These are phyloP conservation scores for Penicillium capsulatum DNA, from an alignment of 2,329 filamentous ascomycete genomes.

Conservation along the genomic window DNA sequence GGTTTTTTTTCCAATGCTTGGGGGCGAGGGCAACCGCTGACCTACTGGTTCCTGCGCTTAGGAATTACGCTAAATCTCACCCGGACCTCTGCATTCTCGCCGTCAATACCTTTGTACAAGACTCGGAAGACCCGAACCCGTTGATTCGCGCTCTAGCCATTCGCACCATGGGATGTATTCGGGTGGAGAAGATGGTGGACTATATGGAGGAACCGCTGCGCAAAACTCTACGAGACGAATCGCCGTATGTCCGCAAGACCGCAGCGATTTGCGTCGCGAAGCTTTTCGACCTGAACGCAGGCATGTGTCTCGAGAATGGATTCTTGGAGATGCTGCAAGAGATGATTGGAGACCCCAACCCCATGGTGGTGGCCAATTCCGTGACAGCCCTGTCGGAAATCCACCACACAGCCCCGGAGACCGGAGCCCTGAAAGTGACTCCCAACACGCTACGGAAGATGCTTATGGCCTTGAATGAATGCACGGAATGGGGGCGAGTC, in stretches of 20 bases:
- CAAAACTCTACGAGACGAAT: slow-evolving; percentile 95
- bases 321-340: slow-evolving; percentile 93
- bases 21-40: slow-evolving; percentile 16
- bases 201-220: slow-evolving; percentile 98
- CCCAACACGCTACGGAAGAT: slow-evolving; percentile 86
- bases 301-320: slow-evolving; percentile 92
- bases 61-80: slow-evolving; percentile 99
- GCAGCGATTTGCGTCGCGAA: slow-evolving; percentile 97
- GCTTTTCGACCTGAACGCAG: slow-evolving; percentile 88
- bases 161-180: slow-evolving; percentile 96
- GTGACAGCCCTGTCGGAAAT: slow-evolving; percentile 94
- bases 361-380: slow-evolving; percentile 98
- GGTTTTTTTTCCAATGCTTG: slow-evolving; percentile 25
- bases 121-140: slow-evolving; percentile 97
- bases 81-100: slow-evolving; percentile 97
- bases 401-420: slow-evolving; percentile 83
- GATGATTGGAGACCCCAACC: slow-evolving; percentile 93
- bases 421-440: slow-evolving; percentile 77
- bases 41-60: slow-evolving; percentile 37
- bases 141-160: slow-evolving; percentile 92
- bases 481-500: slow-evolving; percentile 96
- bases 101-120: slow-evolving; percentile 98
- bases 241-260: slow-evolving; percentile 96
- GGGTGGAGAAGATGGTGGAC: slow-evolving; percentile 99
- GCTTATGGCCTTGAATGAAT: slow-evolving; percentile 93